Conservation (phyloP, 1,139 yeast species). For the Taphrina confusa region DNA sequence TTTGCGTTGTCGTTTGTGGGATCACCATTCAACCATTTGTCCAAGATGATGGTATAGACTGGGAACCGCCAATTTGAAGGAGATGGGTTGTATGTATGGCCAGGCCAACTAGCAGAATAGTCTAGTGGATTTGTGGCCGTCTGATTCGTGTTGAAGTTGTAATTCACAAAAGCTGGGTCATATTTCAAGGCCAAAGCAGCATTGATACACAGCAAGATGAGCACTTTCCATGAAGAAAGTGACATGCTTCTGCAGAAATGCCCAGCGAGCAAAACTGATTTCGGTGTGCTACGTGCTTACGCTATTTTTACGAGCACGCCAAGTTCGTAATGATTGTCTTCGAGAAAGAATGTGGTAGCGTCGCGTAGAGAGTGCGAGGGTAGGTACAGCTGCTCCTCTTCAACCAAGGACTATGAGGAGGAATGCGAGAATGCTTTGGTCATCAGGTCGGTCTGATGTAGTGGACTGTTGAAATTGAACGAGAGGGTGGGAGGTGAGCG, state of each 20-base stretch:
- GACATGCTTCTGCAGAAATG: too few species aligned
- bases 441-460: too few species aligned
- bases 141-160: constrained; percentile 34
- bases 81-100: constrained; percentile 33
- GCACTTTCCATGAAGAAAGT: not conserved
- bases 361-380: not conserved
- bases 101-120: constrained; percentile 32
- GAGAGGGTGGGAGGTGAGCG: too few species aligned
- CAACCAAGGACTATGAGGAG: too few species aligned
- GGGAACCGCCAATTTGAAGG: constrained; percentile 36
- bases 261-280: too few species aligned
- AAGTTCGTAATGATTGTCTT: not conserved
- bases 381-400: too few species aligned
- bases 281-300: too few species aligned
- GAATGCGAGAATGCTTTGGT: too few species aligned
- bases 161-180: constrained; percentile 11
- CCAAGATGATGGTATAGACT: constrained; percentile 36
- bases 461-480: too few species aligned
- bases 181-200: constrained; percentile 6
- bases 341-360: constrained; percentile 8
- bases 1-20: constrained; percentile 35
- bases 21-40: constrained; percentile 36
- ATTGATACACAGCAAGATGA: constrained; percentile 1
- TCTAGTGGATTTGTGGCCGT: constrained; percentile 33
- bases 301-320: too few species aligned